Evolutionary conservation across 2,329 filamentous ascomycete genomes (phyloP), one percentile per base, ranked within the genome.

Genomic region (Bipolaris zeicola): DNA sequence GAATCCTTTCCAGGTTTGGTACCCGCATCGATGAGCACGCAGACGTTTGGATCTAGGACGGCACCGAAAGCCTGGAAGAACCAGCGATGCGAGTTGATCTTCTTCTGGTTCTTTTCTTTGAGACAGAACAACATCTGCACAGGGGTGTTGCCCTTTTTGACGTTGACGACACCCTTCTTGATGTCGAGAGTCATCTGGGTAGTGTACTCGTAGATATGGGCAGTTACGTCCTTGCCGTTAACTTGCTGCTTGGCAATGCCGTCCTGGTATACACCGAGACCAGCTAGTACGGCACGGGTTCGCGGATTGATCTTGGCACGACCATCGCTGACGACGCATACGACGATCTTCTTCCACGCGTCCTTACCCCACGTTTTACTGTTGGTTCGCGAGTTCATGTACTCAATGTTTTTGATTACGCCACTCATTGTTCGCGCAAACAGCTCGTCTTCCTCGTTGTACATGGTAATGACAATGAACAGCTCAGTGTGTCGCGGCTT

Each of bases 31-130:
- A 99, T 86, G 50, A 99, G 84, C 10, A 98, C 94, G 72, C 95
- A 98, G 66, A 99, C 96, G 70, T 98, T 98, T 37, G 95, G 95
- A 61, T 98, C 89, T 42, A 99, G 80, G 3, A 98, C 90, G 20
- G 88, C 86, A 31, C 95, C 95, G 75, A 99, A 99, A 0, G 94
- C 95, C 67, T 96, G 90, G 83, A 99, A 99, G 81, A 99, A 98
- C 95, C 95, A 99, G 75, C 95, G 84, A 76, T 99, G 95, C 0
- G 95, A 98, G 76, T 99, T 99, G 85, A 99, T 99, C 83, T 99
- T 99, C 83, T 99, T 99, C 80, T 97, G 93, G 75, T 99, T 99
- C 85, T 97, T 98, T 75, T 99, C 95, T 81, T 99, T 99, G 59
- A 99, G 78, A 76, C 95, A 99, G 82, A 99, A 99, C 4, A 99